Base-by-base conservation (phyloP, 345 rosid species). In the Isatis tinctoria region DNA sequence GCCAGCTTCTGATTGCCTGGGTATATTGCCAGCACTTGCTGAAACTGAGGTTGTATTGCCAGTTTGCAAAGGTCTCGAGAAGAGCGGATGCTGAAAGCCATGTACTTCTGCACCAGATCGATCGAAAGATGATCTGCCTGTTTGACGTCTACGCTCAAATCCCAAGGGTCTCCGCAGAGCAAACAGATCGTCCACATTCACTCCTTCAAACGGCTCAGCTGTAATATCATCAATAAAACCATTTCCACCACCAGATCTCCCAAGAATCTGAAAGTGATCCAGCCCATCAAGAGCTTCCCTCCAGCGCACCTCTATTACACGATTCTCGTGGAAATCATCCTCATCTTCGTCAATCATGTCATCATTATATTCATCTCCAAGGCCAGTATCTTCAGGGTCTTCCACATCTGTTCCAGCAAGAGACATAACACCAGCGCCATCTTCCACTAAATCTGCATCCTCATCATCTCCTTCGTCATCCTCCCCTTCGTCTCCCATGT, bases 271-370 rank as follows among this genome's bases (percentile, higher is more conserved):
- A 82, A 91, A 81, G 82, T 88, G 91, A 84, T 94, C 98, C 67
- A 94, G 82, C 73, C 93, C 95, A 83, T 94, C 97, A 75, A 91
- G 87, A 67, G 96, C 93, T 80, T 87, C 98, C 83, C 97, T 87
- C 98, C 95, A 91, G 81, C 96, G 83, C 51, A 88, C 97, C 83
- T 91, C 97, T 82, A 94, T 88, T 18, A 91, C 95, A 22, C 87
- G 93, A 65, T 84, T 87, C 83, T 87, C 97, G 74, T 90, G 93
- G 77, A 91, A 91, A 79, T 91, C 98, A 68, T 90, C 98, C 67
- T 91, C 97, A 44, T 90, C 98, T 79, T 94, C 98, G 74, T 94
- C 98, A 68, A 89, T 81, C 96, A 94, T 88, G 54, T 94, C 95
- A 90, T 90, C 96, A 76, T 87, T 88, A 78, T 80, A 93, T 69